phyloP scores from a whole-genome alignment of 208 protist species.

The Borovskyia barvae region DNA sequence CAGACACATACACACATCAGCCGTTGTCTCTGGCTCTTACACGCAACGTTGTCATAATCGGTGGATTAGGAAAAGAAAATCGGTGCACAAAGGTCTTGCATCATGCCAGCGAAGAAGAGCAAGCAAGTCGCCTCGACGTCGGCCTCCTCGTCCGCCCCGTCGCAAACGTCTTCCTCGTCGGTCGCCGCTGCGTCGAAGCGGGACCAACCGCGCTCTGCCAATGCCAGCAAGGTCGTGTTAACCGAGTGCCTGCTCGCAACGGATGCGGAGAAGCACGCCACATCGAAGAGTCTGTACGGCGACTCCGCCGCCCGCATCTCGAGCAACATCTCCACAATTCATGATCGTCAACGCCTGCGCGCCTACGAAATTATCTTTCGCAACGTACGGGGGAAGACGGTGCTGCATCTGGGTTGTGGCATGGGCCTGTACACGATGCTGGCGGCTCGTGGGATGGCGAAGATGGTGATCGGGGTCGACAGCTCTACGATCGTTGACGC shows the following conservation, averaged over 20 bases:
- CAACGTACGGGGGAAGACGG: constrained; percentile 76
- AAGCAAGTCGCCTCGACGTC: too few relatives aligned
- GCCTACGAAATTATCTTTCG: constrained; percentile 82
- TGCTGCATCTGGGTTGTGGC: constrained; percentile 87
- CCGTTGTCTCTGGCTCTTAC: not conserved
- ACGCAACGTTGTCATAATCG: not conserved
- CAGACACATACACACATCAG: not conserved
- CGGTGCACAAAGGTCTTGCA: not conserved
- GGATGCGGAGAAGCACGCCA: constrained; percentile 81
- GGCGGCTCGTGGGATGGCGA: constrained; percentile 63
- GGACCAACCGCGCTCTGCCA: constrained; percentile 7
- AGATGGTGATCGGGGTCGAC: constrained; percentile 83
- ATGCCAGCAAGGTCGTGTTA: constrained; percentile 32
- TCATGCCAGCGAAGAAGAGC: constrained; percentile 17
- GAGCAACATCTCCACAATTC: constrained; percentile 64
- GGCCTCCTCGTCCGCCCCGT: too few relatives aligned
- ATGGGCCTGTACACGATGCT: constrained; percentile 89
- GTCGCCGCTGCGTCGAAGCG: constrained; percentile 5
- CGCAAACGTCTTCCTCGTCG: too few relatives aligned
- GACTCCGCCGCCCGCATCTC: constrained; percentile 78
- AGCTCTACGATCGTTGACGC: constrained; percentile 79
- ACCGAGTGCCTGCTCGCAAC: constrained; percentile 83
- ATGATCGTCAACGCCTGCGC: constrained; percentile 68
- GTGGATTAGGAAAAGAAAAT: not conserved
- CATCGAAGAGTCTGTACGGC: constrained; percentile 82